These are phyloP conservation scores for Dalbergia cochinchinensis DNA, from an alignment of 306 rosid genomes.

Conservation along the genomic window DNA sequence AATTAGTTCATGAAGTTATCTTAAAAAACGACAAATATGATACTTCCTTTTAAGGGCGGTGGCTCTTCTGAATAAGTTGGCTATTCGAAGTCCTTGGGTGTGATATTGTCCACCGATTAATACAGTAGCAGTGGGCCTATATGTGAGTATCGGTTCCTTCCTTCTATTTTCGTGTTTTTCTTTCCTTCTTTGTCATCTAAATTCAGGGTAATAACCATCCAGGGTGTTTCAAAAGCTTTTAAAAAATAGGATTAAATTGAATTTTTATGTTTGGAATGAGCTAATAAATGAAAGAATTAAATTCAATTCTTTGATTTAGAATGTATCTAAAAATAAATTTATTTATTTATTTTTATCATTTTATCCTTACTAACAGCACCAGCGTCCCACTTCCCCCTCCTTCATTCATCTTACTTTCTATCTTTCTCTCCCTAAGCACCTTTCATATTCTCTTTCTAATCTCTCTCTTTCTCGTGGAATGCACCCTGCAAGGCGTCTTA, in stretches of 20 bases:
- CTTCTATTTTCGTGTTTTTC: neutral
- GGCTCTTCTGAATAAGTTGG: slow-evolving; percentile 10
- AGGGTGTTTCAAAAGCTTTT: no score
- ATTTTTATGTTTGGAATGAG: no score
- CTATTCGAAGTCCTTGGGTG: slow-evolving; percentile 21
- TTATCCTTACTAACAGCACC: no score
- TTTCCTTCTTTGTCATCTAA: neutral
- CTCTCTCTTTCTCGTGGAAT: slow-evolving; percentile 24
- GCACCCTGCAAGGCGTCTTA: slow-evolving; percentile 1
- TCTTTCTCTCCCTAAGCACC: no score
- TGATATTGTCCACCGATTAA: slow-evolving; percentile 35
- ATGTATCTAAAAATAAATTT: no score
- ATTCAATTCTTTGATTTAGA: no score
- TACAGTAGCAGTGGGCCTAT: slow-evolving; percentile 20
- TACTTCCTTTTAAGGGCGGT: neutral
- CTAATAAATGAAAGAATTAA: no score
- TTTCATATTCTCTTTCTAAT: neutral
- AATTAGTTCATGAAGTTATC: neutral
- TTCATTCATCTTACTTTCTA: neutral
- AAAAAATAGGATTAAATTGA: no score
- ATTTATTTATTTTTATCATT: no score
- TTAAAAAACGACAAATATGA: no score
- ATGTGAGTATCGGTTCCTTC: slow-evolving; percentile 35
- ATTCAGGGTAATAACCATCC: neutral
- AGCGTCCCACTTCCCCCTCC: no score